phyloP scores from a whole-genome alignment of 2,329 filamentous ascomycete species.

The Alternaria solani region DNA sequence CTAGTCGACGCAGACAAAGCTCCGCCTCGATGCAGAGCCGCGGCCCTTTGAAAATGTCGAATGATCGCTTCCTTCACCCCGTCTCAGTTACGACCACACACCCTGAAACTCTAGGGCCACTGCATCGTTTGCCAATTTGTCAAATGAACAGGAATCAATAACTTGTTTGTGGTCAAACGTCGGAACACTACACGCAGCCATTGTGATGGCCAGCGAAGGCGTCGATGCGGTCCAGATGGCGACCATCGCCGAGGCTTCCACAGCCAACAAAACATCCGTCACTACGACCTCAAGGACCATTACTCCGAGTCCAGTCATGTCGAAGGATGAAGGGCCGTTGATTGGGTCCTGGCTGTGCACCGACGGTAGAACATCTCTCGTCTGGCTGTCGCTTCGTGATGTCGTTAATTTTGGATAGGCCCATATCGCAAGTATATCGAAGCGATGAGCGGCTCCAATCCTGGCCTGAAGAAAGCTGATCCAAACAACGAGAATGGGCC shows the following conservation, averaged over 20 bases:
- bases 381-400: neutral
- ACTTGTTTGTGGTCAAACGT: too few species aligned
- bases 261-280: conserved; percentile 1
- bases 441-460: conserved; percentile 39
- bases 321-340: neutral
- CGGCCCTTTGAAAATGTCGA: conserved; percentile 28
- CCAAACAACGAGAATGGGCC: conserved; percentile 37
- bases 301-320: conserved; percentile 10
- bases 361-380: conserved; percentile 23
- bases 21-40: conserved; percentile 34
- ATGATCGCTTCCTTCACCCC: conserved; percentile 17
- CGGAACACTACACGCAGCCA: neutral
- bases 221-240: conserved; percentile 7
- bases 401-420: conserved; percentile 28
- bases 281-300: conserved; percentile 4
- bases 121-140: neutral
- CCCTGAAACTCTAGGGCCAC: neutral
- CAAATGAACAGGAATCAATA: neutral
- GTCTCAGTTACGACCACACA: neutral
- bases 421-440: conserved; percentile 41
- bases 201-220: conserved; percentile 11
- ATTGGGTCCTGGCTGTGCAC: conserved; percentile 42
- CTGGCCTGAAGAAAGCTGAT: conserved; percentile 39
- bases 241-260: conserved; percentile 3
- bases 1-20: conserved; percentile 20